Base-by-base conservation (phyloP, 1,139 yeast species). In the Saccharomyces hybrid region DNA sequence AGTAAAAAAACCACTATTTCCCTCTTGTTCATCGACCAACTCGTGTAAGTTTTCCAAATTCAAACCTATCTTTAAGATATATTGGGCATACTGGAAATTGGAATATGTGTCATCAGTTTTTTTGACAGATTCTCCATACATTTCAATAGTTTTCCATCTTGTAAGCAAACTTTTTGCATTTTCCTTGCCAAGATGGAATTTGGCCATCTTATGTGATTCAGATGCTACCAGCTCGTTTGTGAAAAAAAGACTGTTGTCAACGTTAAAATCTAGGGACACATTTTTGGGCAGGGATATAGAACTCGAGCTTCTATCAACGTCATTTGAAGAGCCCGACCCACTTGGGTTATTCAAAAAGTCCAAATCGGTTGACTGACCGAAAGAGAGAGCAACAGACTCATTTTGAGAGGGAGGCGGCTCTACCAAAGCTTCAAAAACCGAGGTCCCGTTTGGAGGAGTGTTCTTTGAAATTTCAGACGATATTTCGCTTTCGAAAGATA, bases 31-130 rank as follows among this genome's bases (percentile, higher is more conserved):
- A 6, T 27, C 46, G 7, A 47, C 56, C 4, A 49, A 50, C 13
- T 44, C 58, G 46, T 49, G 55, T 6, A 59, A 41, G 20, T 52
- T 64, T 49, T 80, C 83, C 61, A 82, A 74, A 29, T 83, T 71
- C 59, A 88, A 75, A 1, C 95, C 96, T 1, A 95, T 86, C 69
- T 88, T 95, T 53, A 89, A 75, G 85, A 88, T 85, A 68, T 87
- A 88, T 71, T 90, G 95, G 0, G 97, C 96, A 67, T 88, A 89
- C 65, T 89, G 93, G 70, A 89, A 88, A 64, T 89, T 80, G 23
- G 88, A 85, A 28, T 80, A 82, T 1, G 96, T 96, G 66, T 91
- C 96, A 64, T 84, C 84, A 16, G 90, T 81, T 64, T 84, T 87
- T 64, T 84, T 85, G 25, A 96, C 96, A 65, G 88, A 90, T 62